Evolutionary conservation across 805 yeast species (phyloP).

Genomic region (Cyberlindnera mississippiensis): DNA sequence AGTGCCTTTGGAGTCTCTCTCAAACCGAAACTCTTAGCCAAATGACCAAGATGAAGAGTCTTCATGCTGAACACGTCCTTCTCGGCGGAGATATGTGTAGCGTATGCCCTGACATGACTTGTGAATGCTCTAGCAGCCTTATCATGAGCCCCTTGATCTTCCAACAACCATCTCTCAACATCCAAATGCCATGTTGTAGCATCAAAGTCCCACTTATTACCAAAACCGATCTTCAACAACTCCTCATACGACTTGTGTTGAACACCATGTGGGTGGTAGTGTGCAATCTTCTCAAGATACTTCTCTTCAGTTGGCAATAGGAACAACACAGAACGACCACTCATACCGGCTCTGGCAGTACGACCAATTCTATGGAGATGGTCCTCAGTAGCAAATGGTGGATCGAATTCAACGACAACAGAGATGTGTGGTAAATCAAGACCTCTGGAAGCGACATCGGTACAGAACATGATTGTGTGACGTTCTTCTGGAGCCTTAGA

Average conservation of each 20-base stretch:
- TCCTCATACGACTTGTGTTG: conserved; percentile 46
- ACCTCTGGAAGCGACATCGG: conserved; percentile 98
- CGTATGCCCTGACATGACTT: conserved; percentile 90
- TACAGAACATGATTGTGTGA: conserved; percentile 77
- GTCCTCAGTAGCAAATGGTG: conserved; percentile 91
- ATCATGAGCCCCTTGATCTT: conserved; percentile 53
- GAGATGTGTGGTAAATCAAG: conserved; percentile 85
- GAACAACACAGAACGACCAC: conserved; percentile 75
- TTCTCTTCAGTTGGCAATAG: conserved; percentile 91
- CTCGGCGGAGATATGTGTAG: conserved; percentile 86
- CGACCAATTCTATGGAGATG: conserved; percentile 96
- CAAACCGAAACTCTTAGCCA: conserved; percentile 91
- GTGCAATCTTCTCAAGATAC: conserved; percentile 60
- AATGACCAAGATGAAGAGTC: conserved; percentile 85
- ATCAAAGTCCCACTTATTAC: conserved; percentile 78
- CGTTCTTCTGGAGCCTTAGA: conserved; percentile 38
- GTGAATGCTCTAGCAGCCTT: conserved; percentile 78
- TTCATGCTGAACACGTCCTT: conserved; percentile 78
- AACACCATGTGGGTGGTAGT: conserved; percentile 55
- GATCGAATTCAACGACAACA: conserved; percentile 87
- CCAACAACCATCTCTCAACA: conserved; percentile 84
- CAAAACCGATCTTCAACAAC: conserved; percentile 36
- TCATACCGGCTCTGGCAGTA: conserved; percentile 94
- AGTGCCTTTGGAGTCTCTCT: conserved; percentile 90
- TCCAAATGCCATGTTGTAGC: conserved; percentile 96